These are phyloP conservation scores for Chamaenerion angustifolium DNA, from an alignment of 345 rosid species.

Conservation along the genomic window DNA sequence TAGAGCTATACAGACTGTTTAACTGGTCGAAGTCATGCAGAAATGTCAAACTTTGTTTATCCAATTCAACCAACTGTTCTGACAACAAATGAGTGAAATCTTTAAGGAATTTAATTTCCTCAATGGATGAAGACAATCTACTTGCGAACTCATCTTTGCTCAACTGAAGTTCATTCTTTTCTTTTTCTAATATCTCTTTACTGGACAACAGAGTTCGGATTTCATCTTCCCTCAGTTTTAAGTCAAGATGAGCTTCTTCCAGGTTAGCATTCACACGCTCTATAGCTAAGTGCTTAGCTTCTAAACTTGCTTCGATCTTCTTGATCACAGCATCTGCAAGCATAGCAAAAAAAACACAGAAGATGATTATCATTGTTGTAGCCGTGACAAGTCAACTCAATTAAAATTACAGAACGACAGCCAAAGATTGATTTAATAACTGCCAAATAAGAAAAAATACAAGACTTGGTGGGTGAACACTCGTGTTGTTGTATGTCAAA, in stretches of 20 bases:
- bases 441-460: too few relatives aligned
- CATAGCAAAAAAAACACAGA: background rate
- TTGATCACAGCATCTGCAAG: constrained; percentile 43
- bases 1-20: constrained; percentile 33
- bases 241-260: constrained; percentile 31
- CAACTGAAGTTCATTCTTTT: constrained; percentile 35
- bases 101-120: constrained; percentile 44
- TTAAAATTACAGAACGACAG: background rate
- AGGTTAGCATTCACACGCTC: constrained; percentile 47
- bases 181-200: constrained; percentile 45
- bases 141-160: constrained; percentile 30
- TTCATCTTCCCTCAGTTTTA: constrained; percentile 46
- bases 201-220: constrained; percentile 29
- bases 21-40: constrained; percentile 37
- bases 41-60: constrained; percentile 35
- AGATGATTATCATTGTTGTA: background rate
- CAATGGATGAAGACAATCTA: constrained; percentile 29
- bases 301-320: constrained; percentile 30
- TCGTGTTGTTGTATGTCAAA: too few relatives aligned
- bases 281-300: constrained; percentile 23
- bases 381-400: background rate
- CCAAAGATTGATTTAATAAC: too few relatives aligned
- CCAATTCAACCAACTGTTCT: constrained; percentile 44
- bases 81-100: constrained; percentile 30
- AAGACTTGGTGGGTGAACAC: too few relatives aligned